Percentiles rank a stretch among this genome's conserved stretches.
These are phyloP conservation scores for Glomus cerebriforme DNA, from an alignment of 192 early-diverging fungal species.

Conservation along the genomic window DNA sequence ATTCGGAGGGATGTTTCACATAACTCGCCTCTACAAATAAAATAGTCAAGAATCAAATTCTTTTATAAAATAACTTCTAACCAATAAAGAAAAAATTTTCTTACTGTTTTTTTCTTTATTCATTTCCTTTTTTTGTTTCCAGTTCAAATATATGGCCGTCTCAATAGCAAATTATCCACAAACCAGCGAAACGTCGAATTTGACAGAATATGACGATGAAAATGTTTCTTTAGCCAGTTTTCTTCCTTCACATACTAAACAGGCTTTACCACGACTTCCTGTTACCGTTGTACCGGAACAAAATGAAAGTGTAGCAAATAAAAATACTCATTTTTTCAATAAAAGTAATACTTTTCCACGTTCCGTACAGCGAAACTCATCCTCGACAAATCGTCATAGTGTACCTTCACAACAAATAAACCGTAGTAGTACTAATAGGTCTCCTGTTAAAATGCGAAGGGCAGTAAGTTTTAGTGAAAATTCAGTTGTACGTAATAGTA, in stretches of 20 bases:
- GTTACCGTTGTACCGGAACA: neutral
- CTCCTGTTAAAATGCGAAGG: neutral
- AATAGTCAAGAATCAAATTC: too few relatives aligned
- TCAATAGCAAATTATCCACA: constrained; percentile 13
- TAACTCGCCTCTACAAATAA: too few relatives aligned
- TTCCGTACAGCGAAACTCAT: neutral
- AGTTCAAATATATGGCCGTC: constrained; percentile 8
- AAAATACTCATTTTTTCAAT: neutral
- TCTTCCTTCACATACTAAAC: constrained; percentile 1
- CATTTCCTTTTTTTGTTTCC: too few relatives aligned
- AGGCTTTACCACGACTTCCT: neutral
- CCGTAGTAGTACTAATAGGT: neutral
- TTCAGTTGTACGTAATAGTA: neutral
- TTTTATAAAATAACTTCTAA: too few relatives aligned
- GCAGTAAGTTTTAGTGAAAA: neutral
- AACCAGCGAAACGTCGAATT: neutral
- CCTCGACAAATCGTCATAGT: constrained; percentile 16
- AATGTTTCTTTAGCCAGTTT: constrained; percentile 14
- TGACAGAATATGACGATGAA: constrained; percentile 17
- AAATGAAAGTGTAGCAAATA: neutral
- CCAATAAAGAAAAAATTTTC: too few relatives aligned
- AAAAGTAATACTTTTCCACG: neutral
- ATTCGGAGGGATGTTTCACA: too few relatives aligned
- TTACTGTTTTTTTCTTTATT: too few relatives aligned
- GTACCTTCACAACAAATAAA: neutral